Percentiles rank a stretch among this genome's conserved stretches.
Evolutionary conservation across 805 yeast species (phyloP).

Genomic region (Wickerhamiella galacta): DNA sequence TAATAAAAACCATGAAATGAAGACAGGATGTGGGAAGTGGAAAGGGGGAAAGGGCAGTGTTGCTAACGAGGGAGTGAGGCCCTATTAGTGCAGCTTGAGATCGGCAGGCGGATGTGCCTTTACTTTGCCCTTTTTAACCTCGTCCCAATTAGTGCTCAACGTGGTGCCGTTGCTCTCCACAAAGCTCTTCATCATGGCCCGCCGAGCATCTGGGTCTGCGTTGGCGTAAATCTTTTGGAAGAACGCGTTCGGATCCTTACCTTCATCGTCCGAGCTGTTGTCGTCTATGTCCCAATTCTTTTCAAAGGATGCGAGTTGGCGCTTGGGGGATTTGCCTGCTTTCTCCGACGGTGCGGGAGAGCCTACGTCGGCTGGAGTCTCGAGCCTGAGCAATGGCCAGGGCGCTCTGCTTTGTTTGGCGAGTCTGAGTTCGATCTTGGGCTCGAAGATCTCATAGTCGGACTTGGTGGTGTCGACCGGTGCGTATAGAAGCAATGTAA

Average conservation of each 20-base stretch:
- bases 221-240: constrained; percentile 57
- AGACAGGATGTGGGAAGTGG: too few relatives aligned
- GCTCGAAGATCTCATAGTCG: constrained; percentile 37
- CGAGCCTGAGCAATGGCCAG: too few relatives aligned
- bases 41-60: too few relatives aligned
- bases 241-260: constrained; percentile 36
- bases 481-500: constrained; percentile 37
- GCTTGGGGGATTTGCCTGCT: background rate
- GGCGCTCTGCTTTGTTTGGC: constrained; percentile 33
- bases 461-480: constrained; percentile 33
- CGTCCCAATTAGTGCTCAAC: constrained; percentile 84
- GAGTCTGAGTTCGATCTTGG: constrained; percentile 60
- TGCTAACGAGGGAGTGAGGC: too few relatives aligned
- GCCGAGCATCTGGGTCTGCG: constrained; percentile 71
- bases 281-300: constrained; percentile 51
- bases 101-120: constrained; percentile 65
- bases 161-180: constrained; percentile 91
- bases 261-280: constrained; percentile 30
- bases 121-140: constrained; percentile 49
- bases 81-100: too few relatives aligned
- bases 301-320: constrained; percentile 49
- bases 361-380: background rate
- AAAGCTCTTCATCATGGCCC: constrained; percentile 96
- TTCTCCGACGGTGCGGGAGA: background rate
- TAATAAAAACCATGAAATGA: too few relatives aligned